Conservation (phyloP, 2,329 filamentous ascomycete genomes). For the Colletotrichum sp. region DNA sequence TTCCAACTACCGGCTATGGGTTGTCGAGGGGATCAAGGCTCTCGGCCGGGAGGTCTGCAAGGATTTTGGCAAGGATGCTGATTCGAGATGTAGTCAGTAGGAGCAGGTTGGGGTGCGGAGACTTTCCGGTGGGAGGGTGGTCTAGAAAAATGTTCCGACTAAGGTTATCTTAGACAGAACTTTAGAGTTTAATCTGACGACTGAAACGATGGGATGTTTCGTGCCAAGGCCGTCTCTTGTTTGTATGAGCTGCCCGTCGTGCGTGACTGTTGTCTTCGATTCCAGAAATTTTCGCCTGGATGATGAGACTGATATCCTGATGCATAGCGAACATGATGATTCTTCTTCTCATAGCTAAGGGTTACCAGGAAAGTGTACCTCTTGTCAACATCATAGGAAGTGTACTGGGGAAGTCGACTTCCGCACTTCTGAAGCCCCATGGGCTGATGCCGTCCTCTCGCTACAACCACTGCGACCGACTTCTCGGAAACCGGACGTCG, state of each 20-base stretch:
- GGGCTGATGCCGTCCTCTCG: neutral
- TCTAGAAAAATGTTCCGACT: neutral
- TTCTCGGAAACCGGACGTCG: neutral
- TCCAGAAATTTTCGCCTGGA: rapidly evolving
- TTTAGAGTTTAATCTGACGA: neutral
- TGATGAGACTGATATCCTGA: rapidly evolving
- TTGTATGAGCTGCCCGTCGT: neutral
- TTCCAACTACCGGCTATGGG: constrained; percentile 50
- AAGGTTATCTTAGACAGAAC: neutral
- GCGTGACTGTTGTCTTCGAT: neutral
- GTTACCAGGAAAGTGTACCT: rapidly evolving
- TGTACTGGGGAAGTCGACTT: neutral
- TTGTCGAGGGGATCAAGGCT: constrained; percentile 16
- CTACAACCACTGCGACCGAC: neutral
- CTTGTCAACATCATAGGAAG: rapidly evolving
- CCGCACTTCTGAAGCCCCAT: neutral
- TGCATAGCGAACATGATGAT: neutral
- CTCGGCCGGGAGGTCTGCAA: constrained; percentile 26
- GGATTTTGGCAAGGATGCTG: constrained; percentile 23
- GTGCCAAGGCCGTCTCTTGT: neutral
- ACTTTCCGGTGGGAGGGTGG: neutral
- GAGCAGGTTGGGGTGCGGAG: neutral
- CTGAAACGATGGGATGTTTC: neutral
- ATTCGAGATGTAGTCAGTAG: neutral
- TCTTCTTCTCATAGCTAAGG: rapidly evolving